Evolutionary conservation across 768 basidiomycete species (phyloP), one percentile per base, ranked within the genome.

Genomic region (Mycena sanguinolenta): DNA sequence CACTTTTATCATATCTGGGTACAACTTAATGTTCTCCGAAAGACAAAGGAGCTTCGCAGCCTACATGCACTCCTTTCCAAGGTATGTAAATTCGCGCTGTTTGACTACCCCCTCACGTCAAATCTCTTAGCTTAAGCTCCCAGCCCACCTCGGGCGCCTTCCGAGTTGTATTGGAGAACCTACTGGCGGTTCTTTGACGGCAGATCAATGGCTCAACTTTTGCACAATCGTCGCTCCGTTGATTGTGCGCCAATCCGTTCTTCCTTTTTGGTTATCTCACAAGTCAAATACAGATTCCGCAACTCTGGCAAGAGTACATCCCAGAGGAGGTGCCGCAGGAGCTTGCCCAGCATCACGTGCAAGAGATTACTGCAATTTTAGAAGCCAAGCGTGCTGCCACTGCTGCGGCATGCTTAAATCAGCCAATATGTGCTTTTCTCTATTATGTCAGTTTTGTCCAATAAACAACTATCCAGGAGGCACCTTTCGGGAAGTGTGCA

Each of bases 141-240:
- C 67, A 1, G 57, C 62, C 28, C 53, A 73, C 13, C 42, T 75
- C 0, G 42, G 42, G 19, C 42, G 17, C 16, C 42, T 44, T 44
- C 42, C 42, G 16, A 44, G 42, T 17, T 17, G 14, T 17, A 44
- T 44, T 17, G 42, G 42, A 13, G 42, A 44, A 17, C 42, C 42
- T 13, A 17, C 8, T 6, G 42, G 17, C 14, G 42, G 42, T 17
- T 44, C 42, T 6, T 16, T 44, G 17, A 44, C 42, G n/a, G n/a
- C n/a, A n/a, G n/a, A n/a, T n/a, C n/a, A n/a, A n/a, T n/a, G n/a
- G n/a, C n/a, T n/a, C n/a, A 19, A 17, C 42, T 44, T 44, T 44
- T 13, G 16, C 17, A 44, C 17, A 16, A 17, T 44, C 17, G 42
- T 44, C 16, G 42, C 42, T 13, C 42, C 42, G 6, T 12, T 44